Percentiles rank a stretch among this genome's conserved stretches.
These are phyloP conservation scores for Zangia roseola DNA, from an alignment of 768 basidiomycete genomes.

Conservation along the genomic window DNA sequence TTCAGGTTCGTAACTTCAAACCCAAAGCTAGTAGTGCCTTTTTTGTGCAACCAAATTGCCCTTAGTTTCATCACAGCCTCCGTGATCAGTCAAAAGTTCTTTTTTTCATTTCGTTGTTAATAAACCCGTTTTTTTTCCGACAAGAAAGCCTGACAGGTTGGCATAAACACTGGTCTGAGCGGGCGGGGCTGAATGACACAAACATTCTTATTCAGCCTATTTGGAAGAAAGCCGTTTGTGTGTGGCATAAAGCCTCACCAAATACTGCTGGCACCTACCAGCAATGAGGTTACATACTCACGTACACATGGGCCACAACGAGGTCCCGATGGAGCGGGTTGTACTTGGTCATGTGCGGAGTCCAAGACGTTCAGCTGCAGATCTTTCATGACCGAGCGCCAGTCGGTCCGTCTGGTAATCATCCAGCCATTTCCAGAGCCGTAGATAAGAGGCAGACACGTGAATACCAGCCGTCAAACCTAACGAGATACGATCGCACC, in stretches of 20 bases:
- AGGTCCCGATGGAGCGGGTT: constrained; percentile 11
- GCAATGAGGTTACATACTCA: constrained; percentile 25
- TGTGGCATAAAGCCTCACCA: constrained; percentile 20
- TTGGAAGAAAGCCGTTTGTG: constrained; percentile 8
- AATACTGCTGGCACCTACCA: constrained; percentile 22
- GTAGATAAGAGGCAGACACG: constrained; percentile 17
- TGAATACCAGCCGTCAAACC: constrained; percentile 22
- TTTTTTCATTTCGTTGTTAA: constrained; percentile 18
- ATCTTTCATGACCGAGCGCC: constrained; percentile 38
- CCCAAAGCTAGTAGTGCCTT: constrained; percentile 1
- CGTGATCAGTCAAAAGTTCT: constrained; percentile 9
- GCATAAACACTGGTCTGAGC: constrained; percentile 9
- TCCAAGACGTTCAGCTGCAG: constrained; percentile 25
- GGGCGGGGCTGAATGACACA: constrained; percentile 10
- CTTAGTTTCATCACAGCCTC: constrained; percentile 16
- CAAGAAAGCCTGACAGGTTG: constrained; percentile 14
- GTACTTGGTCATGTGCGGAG: constrained; percentile 21
- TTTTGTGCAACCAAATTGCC: constrained; percentile 7
- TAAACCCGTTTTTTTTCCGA: constrained; percentile 11
- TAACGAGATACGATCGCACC: constrained; percentile 25
- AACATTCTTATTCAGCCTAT: constrained; percentile 8
- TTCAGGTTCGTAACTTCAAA: constrained; percentile 24
- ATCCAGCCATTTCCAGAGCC: constrained; percentile 38
- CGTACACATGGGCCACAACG: constrained; percentile 17
- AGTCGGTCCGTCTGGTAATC: constrained; percentile 30